Percentiles rank a stretch among this genome's conserved stretches.
These are phyloP conservation scores for Colletotrichum graminicola DNA, from an alignment of 2,329 filamentous ascomycete species.

Conservation along the genomic window DNA sequence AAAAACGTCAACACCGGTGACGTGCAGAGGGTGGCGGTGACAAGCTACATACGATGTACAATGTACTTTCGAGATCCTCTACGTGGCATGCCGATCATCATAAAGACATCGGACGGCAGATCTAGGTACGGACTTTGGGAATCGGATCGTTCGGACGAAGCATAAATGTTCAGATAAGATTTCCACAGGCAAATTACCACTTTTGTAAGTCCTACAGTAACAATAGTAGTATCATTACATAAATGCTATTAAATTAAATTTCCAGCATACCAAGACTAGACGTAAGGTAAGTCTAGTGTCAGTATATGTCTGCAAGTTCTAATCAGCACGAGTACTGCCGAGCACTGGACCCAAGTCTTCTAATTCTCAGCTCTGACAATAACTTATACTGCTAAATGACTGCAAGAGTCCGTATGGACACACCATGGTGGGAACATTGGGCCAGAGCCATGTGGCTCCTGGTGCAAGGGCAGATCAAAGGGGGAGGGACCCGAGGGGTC, in stretches of 20 bases:
- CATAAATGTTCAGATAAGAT: neutral
- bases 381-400: neutral
- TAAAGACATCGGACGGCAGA: conserved; percentile 21
- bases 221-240: neutral
- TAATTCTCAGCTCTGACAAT: neutral
- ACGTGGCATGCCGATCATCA: conserved; percentile 2
- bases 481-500: conserved; percentile 20
- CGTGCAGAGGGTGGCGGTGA: conserved; percentile 27
- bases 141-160: conserved; percentile 14
- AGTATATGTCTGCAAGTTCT: no score
- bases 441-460: neutral
- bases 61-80: neutral
- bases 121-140: conserved; percentile 17
- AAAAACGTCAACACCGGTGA: conserved; percentile 1
- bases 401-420: conserved; percentile 14
- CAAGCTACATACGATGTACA: no score
- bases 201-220: neutral
- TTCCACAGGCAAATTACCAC: neutral
- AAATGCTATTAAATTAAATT: no score
- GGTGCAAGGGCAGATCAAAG: conserved; percentile 21
- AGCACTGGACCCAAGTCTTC: no score
- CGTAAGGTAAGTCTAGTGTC: no score
- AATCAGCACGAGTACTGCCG: no score
- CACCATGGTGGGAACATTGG: conserved; percentile 4
- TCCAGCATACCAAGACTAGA: neutral